phyloP scores from a whole-genome alignment of 1,284 basidiomycete species.

The Termitomyces sp. region DNA sequence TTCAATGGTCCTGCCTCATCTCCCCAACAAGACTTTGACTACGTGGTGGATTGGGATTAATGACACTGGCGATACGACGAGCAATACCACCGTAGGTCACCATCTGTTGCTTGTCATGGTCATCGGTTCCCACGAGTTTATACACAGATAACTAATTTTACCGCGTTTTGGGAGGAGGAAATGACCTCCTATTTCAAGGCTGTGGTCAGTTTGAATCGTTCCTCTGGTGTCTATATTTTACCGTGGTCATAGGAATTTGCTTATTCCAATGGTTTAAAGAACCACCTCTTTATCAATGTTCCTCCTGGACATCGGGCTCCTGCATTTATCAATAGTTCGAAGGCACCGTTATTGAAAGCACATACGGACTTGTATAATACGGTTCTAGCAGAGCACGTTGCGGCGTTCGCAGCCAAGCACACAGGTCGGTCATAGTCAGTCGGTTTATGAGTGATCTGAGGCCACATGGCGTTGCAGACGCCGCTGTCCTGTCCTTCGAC shows the following conservation, averaged over 20 bases:
- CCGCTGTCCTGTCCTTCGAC: slow-evolving; percentile 44
- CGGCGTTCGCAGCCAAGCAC: neutral
- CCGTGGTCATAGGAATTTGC: slow-evolving; percentile 31
- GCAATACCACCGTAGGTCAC: slow-evolving; percentile 35
- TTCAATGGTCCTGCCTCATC: slow-evolving; percentile 40
- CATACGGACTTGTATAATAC: slow-evolving; percentile 1
- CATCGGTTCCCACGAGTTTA: neutral
- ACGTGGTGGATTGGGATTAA: slow-evolving; percentile 60
- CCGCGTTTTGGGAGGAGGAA: slow-evolving; percentile 45
- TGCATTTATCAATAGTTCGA: slow-evolving; percentile 25
- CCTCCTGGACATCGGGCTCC: slow-evolving; percentile 48
- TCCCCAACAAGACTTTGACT: slow-evolving; percentile 37
- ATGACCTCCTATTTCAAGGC: slow-evolving; percentile 49
- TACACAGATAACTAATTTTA: slow-evolving; percentile 43
- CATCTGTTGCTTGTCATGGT: neutral
- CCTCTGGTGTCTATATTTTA: neutral
- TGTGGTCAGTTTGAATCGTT: slow-evolving; percentile 32
- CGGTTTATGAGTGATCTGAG: neutral
- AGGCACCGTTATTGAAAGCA: slow-evolving; percentile 29
- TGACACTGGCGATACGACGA: slow-evolving; percentile 48
- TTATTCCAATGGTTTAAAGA: slow-evolving; percentile 35
- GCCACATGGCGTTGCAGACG: slow-evolving; percentile 20
- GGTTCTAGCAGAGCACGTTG: neutral
- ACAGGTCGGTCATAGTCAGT: neutral
- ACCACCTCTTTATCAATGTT: slow-evolving; percentile 52